Conservation (phyloP, 2,329 filamentous ascomycete species). For the Neonectria faginata region DNA sequence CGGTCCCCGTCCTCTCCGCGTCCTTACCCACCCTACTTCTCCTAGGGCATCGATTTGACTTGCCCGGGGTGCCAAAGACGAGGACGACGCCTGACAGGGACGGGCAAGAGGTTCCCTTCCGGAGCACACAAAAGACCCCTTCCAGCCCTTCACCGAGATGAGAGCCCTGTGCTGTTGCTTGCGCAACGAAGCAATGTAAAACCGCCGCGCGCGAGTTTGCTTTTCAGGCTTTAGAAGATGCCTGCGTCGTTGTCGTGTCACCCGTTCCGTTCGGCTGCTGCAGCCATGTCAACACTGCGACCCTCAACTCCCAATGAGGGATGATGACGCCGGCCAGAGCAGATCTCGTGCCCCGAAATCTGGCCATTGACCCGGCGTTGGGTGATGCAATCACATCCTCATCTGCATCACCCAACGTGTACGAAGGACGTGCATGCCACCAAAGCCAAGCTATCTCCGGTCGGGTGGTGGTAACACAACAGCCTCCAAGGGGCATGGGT, state of each 20-base stretch:
- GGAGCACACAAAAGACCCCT: slow-evolving; percentile 39
- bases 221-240: slow-evolving; percentile 30
- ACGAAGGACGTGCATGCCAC: slow-evolving; percentile 29
- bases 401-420: slow-evolving; percentile 36
- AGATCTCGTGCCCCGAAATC: slow-evolving; percentile 36
- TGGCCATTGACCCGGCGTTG: slow-evolving; percentile 38
- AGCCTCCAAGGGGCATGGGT: slow-evolving; percentile 29
- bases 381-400: slow-evolving; percentile 33
- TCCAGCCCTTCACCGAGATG: slow-evolving; percentile 33
- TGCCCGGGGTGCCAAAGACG: slow-evolving; percentile 37
- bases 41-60: slow-evolving; percentile 15
- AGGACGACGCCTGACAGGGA: slow-evolving; percentile 28
- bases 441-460: slow-evolving; percentile 22
- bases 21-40: slow-evolving; percentile 15
- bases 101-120: slow-evolving; percentile 31
- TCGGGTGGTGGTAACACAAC: slow-evolving; percentile 31
- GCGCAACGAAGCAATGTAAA: slow-evolving; percentile 38
- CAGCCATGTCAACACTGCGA: slow-evolving; percentile 1
- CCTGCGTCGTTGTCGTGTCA: slow-evolving; percentile 36
- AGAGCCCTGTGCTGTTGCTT: slow-evolving; percentile 45
- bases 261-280: slow-evolving; percentile 10
- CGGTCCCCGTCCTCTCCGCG: slow-evolving; percentile 11
- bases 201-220: slow-evolving; percentile 34
- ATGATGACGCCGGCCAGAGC: slow-evolving; percentile 12
- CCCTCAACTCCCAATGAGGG: slow-evolving; percentile 3